Percentiles rank a stretch among this genome's conserved stretches.
phyloP scores from a whole-genome alignment of 495 filamentous ascomycete species.

The Daldinia concentrica region DNA sequence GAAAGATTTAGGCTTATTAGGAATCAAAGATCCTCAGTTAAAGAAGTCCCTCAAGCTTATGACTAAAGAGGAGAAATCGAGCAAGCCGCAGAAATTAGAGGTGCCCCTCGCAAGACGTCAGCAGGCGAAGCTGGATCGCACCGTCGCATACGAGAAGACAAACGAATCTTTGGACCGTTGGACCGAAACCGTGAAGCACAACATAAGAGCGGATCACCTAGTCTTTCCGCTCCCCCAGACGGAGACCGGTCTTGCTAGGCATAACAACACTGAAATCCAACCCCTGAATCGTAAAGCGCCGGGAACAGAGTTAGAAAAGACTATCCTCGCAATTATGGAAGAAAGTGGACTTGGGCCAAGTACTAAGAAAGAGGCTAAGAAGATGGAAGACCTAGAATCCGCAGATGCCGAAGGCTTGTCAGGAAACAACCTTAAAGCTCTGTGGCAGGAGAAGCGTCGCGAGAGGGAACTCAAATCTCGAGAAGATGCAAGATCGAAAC shows the following conservation, averaged over 20 bases:
- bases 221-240: constrained; percentile 88
- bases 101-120: constrained; percentile 88
- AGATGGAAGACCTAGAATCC: constrained; percentile 70
- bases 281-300: constrained; percentile 67
- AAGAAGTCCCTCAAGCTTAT: constrained; percentile 82
- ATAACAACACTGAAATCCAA: constrained; percentile 59
- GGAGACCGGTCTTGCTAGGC: constrained; percentile 54
- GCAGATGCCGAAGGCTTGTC: constrained; percentile 74
- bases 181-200: constrained; percentile 93
- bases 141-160: constrained; percentile 86
- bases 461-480: constrained; percentile 87
- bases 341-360: constrained; percentile 78
- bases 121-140: constrained; percentile 86
- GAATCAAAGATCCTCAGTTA: constrained; percentile 76
- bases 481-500: constrained; percentile 88
- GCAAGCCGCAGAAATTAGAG: constrained; percentile 74
- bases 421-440: constrained; percentile 74
- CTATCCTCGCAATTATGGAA: constrained; percentile 85
- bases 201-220: constrained; percentile 89
- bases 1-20: constrained; percentile 74
- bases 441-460: constrained; percentile 78
- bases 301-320: constrained; percentile 80
- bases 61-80: constrained; percentile 61
- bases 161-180: constrained; percentile 90
- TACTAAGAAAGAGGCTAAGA: constrained; percentile 56